These are phyloP conservation scores for Alternaria sp. DNA, from an alignment of 2,329 filamentous ascomycete genomes.

Conservation along the genomic window DNA sequence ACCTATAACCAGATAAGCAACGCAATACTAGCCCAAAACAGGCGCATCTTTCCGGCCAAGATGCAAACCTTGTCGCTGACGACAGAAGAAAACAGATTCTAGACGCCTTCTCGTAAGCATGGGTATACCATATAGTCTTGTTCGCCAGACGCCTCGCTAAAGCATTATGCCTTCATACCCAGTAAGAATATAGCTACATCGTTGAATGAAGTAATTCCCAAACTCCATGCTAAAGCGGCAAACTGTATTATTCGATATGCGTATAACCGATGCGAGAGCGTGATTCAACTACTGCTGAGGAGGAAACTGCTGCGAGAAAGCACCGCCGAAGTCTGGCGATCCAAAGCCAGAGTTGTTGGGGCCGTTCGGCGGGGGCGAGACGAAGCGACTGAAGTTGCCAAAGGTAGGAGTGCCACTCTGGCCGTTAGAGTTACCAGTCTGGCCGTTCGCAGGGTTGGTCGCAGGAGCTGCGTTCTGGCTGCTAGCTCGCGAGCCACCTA, in stretches of 20 bases:
- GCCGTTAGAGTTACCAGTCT: constrained; percentile 1
- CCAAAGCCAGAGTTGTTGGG: constrained; percentile 14
- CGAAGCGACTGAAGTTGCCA: constrained; percentile 3
- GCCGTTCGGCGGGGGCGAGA: constrained; percentile 12
- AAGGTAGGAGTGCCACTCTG: constrained; percentile 4
- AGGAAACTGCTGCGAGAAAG: constrained; percentile 27
- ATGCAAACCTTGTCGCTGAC: background rate
- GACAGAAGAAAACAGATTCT: constrained; percentile 7
- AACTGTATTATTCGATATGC: constrained; percentile 12
- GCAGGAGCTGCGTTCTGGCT: background rate
- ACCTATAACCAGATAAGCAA: background rate
- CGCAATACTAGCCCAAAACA: background rate
- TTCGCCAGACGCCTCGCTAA: constrained; percentile 29
- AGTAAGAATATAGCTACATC: constrained; percentile 6
- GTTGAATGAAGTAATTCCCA: constrained; percentile 14
- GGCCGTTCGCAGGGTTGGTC: background rate
- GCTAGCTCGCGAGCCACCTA: constrained; percentile 9
- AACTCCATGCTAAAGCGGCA: constrained; percentile 23
- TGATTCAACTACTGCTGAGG: constrained; percentile 7
- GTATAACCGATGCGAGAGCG: constrained; percentile 8
- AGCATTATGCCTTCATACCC: constrained; percentile 11
- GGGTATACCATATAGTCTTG: constrained; percentile 14
- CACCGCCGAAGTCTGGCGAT: constrained; percentile 15
- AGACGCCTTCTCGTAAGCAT: constrained; percentile 14
- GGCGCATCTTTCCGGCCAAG: constrained; percentile 5